phyloP scores from a whole-genome alignment of 768 basidiomycete genomes.

The Tylopilus rubrobrunneus region DNA sequence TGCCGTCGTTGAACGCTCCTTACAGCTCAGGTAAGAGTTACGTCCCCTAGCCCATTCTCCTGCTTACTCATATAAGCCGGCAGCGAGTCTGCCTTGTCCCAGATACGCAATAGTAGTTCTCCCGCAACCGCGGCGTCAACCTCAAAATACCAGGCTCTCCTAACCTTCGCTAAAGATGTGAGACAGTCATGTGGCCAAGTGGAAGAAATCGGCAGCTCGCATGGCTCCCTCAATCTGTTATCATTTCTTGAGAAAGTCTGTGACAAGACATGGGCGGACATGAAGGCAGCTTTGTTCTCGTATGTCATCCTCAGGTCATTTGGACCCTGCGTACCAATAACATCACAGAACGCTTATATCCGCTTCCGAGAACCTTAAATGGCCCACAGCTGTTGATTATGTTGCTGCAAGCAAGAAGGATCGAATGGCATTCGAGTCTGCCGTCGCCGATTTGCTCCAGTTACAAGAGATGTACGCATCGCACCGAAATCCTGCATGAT shows the following conservation, averaged over 20 bases:
- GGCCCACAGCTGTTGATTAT: conserved; percentile 80
- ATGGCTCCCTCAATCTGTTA: conserved; percentile 57
- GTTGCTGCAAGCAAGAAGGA: conserved; percentile 43
- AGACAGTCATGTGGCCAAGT: conserved; percentile 40
- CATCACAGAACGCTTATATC: conserved; percentile 52
- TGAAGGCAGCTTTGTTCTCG: conserved; percentile 63
- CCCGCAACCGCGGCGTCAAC: conserved; percentile 46
- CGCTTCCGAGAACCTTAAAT: conserved; percentile 72
- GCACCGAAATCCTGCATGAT: neutral
- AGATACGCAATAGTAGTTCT: conserved; percentile 40
- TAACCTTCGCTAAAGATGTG: conserved; percentile 55
- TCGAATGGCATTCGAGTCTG: conserved; percentile 64
- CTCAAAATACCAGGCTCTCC: conserved; percentile 56
- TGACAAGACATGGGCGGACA: conserved; percentile 71
- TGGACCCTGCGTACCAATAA: neutral
- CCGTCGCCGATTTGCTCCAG: conserved; percentile 71
- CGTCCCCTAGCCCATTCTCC: neutral
- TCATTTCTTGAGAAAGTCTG: conserved; percentile 58
- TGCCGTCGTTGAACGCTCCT: conserved; percentile 63
- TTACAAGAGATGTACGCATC: conserved; percentile 73
- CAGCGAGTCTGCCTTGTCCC: conserved; percentile 58
- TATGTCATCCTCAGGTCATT: conserved; percentile 34
- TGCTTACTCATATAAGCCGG: conserved; percentile 7
- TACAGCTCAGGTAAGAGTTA: conserved; percentile 62
- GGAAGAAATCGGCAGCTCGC: conserved; percentile 41